Conservation (phyloP, 352 stramenopile species). For the Globisporangium takayamanum region DNA sequence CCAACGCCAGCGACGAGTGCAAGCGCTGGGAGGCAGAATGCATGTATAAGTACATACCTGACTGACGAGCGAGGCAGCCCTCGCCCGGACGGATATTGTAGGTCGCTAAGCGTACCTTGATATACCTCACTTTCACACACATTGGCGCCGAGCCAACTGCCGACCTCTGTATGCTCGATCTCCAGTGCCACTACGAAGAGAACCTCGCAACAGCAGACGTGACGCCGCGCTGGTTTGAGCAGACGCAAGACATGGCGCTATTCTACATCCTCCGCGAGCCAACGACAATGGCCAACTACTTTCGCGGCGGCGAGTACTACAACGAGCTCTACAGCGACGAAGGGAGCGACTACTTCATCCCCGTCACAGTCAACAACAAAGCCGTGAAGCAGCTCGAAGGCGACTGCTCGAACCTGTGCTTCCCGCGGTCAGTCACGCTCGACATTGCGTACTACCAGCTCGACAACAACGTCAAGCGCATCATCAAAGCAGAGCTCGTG, state of each 20-base stretch:
- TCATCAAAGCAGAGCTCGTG: constrained; percentile 87
- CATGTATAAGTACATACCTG: too few species aligned
- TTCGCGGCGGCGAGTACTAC: constrained; percentile 66
- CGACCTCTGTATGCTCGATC: constrained; percentile 86
- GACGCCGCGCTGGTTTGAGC: constrained; percentile 95
- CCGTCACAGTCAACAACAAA: constrained; percentile 87
- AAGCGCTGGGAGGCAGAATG: too few species aligned
- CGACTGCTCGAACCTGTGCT: constrained; percentile 90
- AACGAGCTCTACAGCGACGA: constrained; percentile 41
- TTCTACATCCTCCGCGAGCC: constrained; percentile 92
- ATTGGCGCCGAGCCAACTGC: constrained; percentile 85
- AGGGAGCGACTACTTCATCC: constrained; percentile 92
- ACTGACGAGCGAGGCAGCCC: too few species aligned
- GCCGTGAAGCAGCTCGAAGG: constrained; percentile 67
- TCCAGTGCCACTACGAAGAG: constrained; percentile 94
- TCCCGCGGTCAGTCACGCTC: constrained; percentile 89
- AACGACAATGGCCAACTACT: constrained; percentile 86
- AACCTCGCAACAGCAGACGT: constrained; percentile 83
- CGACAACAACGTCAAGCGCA: constrained; percentile 85
- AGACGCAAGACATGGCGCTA: constrained; percentile 74
- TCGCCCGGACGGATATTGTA: too few species aligned
- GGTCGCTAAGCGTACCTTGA: too few species aligned
- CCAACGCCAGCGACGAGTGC: too few species aligned
- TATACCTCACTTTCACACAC: too few species aligned
- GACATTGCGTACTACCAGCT: constrained; percentile 95